Evolutionary conservation across 1,139 yeast species (phyloP), one percentile per base, ranked within the genome.

Genomic region (Scheffersomyces illinoinensis): DNA sequence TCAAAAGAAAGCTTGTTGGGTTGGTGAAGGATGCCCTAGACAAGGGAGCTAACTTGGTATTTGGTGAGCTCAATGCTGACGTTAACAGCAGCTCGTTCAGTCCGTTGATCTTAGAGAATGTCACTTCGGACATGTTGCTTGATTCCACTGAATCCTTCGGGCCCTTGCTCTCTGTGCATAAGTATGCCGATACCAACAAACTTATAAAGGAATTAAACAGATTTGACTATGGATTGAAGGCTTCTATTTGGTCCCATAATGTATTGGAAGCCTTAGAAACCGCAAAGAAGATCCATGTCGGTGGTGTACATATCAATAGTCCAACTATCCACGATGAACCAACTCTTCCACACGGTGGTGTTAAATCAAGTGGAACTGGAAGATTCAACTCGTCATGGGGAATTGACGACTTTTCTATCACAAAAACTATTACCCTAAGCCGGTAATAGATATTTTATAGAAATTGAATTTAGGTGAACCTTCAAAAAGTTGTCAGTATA

Each of bases 301-400:
- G 87, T 14, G 82, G 84, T 1, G 84, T 85, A 20, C 88, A 84
- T 66, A 78, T 85, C 59, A 85, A 85, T 64, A 72, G 77, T 14
- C 70, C 80, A 26, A 82, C 86, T 0, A 68, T 85, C 2, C 77
- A 72, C 59, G 89, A 85, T 61, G 86, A 83, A 62, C 71, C 85
- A 4, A 74, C 78, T 10, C 66, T 80, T 1, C 88, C 88, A 0
- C 89, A 85, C 64, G 89, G 89, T 7, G 89, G 88, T 1, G 75
- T 80, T 50, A 84, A 84, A 61, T 62, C 65, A 5, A 83, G 86
- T 60, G 89, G 89, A 1, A 68, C 64, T 55, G 88, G 88, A 4
- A 68, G 85, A 56, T 84, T 85, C 71, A 84, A 84, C 60, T 74
- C 83, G 47, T 62, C 63, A 10, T 84, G 86, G 87, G 87, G 87